Evolutionary conservation across 2,329 filamentous ascomycete genomes (phyloP).

Genomic region (Aspergillus sp.): DNA sequence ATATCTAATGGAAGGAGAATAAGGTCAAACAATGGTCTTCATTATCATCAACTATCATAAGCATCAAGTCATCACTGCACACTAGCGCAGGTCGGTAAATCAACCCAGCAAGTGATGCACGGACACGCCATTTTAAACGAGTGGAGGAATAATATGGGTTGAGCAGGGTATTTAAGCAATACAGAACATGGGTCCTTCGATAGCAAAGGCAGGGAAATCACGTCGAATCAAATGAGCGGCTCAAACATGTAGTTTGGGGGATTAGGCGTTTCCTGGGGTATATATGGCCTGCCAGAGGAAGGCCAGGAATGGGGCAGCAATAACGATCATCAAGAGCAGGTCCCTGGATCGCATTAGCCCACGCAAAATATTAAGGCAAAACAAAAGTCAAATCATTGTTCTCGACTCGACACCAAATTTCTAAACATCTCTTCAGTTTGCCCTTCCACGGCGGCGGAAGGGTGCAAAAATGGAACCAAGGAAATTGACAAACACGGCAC

Average conservation of each 20-base stretch:
- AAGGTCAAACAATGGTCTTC: conserved; percentile 7
- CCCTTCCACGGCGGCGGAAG: conserved; percentile 37
- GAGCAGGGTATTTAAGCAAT: conserved; percentile 19
- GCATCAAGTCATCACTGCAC: conserved; percentile 13
- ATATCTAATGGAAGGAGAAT: background rate
- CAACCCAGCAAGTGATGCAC: background rate
- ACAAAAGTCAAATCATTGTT: conserved; percentile 3
- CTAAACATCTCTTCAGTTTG: conserved; percentile 20
- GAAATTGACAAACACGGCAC: conserved; percentile 41
- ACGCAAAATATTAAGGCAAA: conserved; percentile 19
- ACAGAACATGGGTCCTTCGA: conserved; percentile 14
- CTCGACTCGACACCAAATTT: conserved; percentile 9
- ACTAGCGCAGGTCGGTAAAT: conserved; percentile 2
- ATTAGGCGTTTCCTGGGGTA: conserved; percentile 22
- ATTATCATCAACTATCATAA: conserved; percentile 24
- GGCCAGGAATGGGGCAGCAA: conserved; percentile 31
- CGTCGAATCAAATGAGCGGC: conserved; percentile 23
- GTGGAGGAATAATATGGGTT: conserved; percentile 16
- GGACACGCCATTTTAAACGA: conserved; percentile 12
- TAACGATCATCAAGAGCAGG: conserved; percentile 31
- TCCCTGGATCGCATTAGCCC: conserved; percentile 35
- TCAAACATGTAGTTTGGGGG: conserved; percentile 12
- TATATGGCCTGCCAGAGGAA: conserved; percentile 29
- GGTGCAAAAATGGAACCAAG: conserved; percentile 40
- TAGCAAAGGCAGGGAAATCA: conserved; percentile 40